Base-by-base conservation (phyloP, 805 yeast genomes). In the Cyberlindnera misumaiensis region DNA sequence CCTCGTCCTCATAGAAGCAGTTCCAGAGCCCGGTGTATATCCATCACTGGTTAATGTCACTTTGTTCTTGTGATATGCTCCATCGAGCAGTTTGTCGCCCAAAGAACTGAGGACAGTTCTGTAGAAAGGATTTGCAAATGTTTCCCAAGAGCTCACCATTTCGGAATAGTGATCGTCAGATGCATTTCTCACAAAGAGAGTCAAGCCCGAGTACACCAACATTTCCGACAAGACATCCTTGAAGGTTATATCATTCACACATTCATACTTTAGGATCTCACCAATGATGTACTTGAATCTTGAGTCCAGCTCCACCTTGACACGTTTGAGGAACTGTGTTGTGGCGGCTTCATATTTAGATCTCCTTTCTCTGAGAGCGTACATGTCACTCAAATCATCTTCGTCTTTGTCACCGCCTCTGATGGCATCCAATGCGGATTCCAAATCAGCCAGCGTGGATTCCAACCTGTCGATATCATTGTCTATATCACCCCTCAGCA, bases 321-420 rank as follows among this genome's bases (percentile, higher is more conserved):
- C 68, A 43, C 72, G 66, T 14, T 52, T 56, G 26, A 75, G 56
- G 51, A 87, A 83, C 4, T 63, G 59, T 2, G 54, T 49, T 1
- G 82, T 67, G 1, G 77, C 77, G 15, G 61, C 55, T 48, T 80
- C 85, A 53, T 82, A 84, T 5, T 65, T 69, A 12, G 66, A 62
- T 41, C 77, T 71, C 51, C 82, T 79, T 49, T 84, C 87, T 43
- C 68, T 70, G 42, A 86, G 65, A 0, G 94, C 94, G 41, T 70
- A 67, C 86, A 87, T 82, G 14, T 73, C 70, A 28, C 79, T 76
- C 42, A 82, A 55, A 33, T 62, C 56, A 10, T 64, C 68, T 15
- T 60, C 67, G 18, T 50, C 49, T 16, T 62, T 58, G 11, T 58
- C 55, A 29, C 64, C 71, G 34, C 78, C 77, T 41, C 75, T 67